Percentiles rank a stretch among this genome's conserved stretches.
Conservation (phyloP, 768 basidiomycete species). For the Lyophyllum decastes region DNA sequence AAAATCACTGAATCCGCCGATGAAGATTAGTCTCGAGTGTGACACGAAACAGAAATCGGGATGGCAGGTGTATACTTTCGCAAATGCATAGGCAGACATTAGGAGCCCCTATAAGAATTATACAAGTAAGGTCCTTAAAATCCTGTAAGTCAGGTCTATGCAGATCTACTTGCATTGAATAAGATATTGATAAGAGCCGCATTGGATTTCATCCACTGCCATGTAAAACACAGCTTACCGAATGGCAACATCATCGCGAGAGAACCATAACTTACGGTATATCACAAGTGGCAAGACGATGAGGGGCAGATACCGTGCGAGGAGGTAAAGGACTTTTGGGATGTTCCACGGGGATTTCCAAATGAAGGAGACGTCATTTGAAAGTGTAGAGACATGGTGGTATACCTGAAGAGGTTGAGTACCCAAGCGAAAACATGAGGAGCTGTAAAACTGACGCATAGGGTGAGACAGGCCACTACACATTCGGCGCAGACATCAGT, state of each 20-base stretch:
- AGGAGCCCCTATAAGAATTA: conserved; percentile 1
- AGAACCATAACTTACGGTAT: neutral
- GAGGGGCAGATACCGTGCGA: conserved; percentile 4
- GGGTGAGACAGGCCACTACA: neutral
- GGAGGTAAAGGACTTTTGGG: conserved; percentile 3
- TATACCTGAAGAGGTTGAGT: neutral
- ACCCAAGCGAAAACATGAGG: neutral
- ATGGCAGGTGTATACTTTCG: neutral
- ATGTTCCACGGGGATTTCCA: conserved; percentile 9
- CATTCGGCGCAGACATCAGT: neutral
- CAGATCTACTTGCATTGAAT: neutral
- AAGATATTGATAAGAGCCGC: neutral
- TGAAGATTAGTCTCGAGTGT: neutral
- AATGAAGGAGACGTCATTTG: conserved; percentile 4
- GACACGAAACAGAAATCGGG: neutral
- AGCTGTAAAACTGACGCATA: neutral
- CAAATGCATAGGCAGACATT: conserved; percentile 4
- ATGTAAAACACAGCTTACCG: neutral
- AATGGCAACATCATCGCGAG: neutral
- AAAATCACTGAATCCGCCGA: conserved; percentile 10
- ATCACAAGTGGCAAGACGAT: neutral
- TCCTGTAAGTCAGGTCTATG: too few species aligned
- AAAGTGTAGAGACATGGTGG: conserved; percentile 3
- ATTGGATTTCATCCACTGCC: neutral
- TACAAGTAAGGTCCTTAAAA: neutral